Evolutionary conservation across 2,329 filamentous ascomycete species (phyloP), one percentile per base, ranked within the genome.

Genomic region (Colletotrichum coccodes): DNA sequence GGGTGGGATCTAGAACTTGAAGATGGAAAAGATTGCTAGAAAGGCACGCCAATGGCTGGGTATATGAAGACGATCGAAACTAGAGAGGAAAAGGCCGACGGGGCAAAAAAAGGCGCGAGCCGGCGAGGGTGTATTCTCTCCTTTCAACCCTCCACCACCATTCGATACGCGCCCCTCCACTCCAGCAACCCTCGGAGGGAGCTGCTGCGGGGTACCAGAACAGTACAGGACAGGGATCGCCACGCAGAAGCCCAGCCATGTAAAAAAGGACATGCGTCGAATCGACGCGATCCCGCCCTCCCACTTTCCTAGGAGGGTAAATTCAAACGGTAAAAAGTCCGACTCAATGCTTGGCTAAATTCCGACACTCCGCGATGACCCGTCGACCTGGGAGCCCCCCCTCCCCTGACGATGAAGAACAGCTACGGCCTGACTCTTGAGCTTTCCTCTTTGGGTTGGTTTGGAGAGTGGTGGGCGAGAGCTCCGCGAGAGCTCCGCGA

Each of bases 141-240:
- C 61, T 68, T 64, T 59, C 53, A 53, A 66, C 47, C 49, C 40
- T 62, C 30, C 56, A 26, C 44, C 21, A 38, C 30, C 57, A 38
- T 26, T 56, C 36, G 26, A 40, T 49, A 23, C 46, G 54, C 56
- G 40, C 68, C 60, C 57, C 68, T 50, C 60, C 60, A 44, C 38
- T 12, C 32, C 23, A 62, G 50, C 23, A 23, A 49, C 40, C 26
- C 40, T 50, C 61, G 49, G 61, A 60, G 47, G 61, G 21, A 65
- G 61, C 50, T 60, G 62, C 56, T 65, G 66, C 66, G 66, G 66
- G 66, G 66, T 60, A 54, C 62, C 14, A 65, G 30, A 54, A 53
- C 30, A 26, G 54, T 23, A 44, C 23, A 60, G 12, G 47, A 18
- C 26, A 44, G 53, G 36, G 54, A 44, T 57, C 44, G 26, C 30